Evolutionary conservation across 1,284 basidiomycete species (phyloP).

Genomic region (Sporisorium graminicola): DNA sequence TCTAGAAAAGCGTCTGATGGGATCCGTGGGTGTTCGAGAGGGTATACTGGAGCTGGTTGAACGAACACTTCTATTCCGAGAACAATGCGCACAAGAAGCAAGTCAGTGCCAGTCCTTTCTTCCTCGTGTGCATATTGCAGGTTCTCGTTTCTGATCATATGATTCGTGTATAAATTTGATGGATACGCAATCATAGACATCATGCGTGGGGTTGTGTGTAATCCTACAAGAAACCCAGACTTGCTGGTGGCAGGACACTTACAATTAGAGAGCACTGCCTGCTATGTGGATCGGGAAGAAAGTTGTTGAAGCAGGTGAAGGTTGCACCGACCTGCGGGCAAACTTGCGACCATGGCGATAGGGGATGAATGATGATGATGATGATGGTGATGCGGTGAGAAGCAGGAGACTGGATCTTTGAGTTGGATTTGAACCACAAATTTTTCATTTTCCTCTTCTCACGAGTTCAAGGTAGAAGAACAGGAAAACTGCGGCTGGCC

Average conservation of each 20-base stretch:
- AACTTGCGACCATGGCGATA: conserved; percentile 17
- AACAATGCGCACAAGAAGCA: background rate
- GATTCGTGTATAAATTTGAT: conserved; percentile 56
- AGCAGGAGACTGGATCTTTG: background rate
- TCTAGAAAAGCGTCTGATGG: background rate
- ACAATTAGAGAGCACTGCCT: conserved; percentile 5
- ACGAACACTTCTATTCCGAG: background rate
- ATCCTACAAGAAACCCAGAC: conserved; percentile 25
- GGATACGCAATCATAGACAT: conserved; percentile 51
- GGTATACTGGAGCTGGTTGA: background rate
- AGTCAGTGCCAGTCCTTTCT: conserved; percentile 6
- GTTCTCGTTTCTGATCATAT: conserved; percentile 34
- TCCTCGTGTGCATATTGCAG: background rate
- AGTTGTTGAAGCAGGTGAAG: background rate
- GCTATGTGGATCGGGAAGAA: background rate
- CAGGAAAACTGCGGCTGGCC: conserved; percentile 33
- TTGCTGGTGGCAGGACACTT: conserved; percentile 20
- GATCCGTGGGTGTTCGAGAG: background rate
- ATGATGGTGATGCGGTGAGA: conserved; percentile 5
- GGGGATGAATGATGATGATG: background rate
- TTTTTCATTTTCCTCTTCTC: conserved; percentile 5
- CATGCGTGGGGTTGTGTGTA: conserved; percentile 46
- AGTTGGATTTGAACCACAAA: background rate
- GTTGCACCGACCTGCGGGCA: conserved; percentile 40
- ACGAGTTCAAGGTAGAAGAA: background rate